Evolutionary conservation across 2,329 filamentous ascomycete species (phyloP).

Genomic region (Drechslerella dactyloides): DNA sequence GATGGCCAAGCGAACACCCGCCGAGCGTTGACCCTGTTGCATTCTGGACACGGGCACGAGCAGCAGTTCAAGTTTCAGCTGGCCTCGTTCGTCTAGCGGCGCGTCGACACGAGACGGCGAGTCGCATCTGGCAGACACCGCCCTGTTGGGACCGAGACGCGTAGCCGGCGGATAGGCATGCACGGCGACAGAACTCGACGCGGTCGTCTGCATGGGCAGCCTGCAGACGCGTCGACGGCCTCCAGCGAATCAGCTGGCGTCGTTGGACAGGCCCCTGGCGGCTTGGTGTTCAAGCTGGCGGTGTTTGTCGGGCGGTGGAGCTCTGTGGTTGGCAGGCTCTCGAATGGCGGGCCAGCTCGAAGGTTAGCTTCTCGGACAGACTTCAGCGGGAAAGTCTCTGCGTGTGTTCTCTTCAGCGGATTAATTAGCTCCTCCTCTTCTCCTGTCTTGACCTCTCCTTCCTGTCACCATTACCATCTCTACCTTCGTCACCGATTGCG

Average conservation of each 20-base stretch:
- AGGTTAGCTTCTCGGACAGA: constrained; percentile 22
- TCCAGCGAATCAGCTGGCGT: too few relatives aligned
- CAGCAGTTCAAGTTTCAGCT: background rate
- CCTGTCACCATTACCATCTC: constrained; percentile 8
- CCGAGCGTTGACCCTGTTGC: constrained; percentile 12
- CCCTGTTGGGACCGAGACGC: too few relatives aligned
- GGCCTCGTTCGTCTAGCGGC: constrained; percentile 1
- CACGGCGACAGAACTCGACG: too few relatives aligned
- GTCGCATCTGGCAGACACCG: too few relatives aligned
- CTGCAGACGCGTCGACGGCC: too few relatives aligned
- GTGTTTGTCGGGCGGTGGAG: too few relatives aligned
- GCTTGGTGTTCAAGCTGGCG: too few relatives aligned
- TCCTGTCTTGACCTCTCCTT: constrained; percentile 8
- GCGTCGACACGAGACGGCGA: too few relatives aligned
- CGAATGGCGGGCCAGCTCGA: background rate
- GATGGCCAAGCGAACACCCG: background rate
- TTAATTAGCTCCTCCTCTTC: background rate
- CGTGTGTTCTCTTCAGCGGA: background rate
- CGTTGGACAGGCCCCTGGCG: too few relatives aligned
- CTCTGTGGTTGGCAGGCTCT: too few relatives aligned
- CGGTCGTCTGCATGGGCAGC: too few relatives aligned
- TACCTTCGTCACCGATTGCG: constrained; percentile 25
- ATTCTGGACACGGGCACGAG: background rate
- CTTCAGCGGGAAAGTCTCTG: constrained; percentile 24
- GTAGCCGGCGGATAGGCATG: too few relatives aligned